Evolutionary conservation across 163 green algal species (phyloP).

Genomic region (Scenedesmus sp.): DNA sequence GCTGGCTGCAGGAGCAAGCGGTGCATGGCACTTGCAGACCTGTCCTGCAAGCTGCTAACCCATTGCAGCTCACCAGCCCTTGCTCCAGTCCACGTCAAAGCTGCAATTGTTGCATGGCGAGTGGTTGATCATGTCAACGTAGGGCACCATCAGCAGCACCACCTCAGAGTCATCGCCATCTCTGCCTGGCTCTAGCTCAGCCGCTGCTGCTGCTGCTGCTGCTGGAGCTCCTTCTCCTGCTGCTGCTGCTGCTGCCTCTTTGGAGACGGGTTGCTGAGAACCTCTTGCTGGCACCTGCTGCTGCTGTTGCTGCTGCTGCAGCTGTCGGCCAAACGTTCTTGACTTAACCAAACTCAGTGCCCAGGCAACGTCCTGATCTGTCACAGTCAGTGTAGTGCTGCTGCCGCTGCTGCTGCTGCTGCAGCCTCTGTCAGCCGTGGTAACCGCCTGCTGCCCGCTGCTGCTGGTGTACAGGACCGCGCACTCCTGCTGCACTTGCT

Average conservation of each 20-base stretch:
- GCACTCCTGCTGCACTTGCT: constrained; percentile 16
- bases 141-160: constrained; percentile 50
- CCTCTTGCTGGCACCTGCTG: background rate
- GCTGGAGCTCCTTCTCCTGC: background rate
- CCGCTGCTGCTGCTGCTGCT: constrained; percentile 4
- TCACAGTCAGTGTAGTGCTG: no score
- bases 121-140: constrained; percentile 49
- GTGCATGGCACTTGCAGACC: no score
- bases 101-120: constrained; percentile 1
- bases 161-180: constrained; percentile 12
- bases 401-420: constrained; percentile 6
- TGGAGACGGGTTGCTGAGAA: no score
- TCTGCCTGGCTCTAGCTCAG: constrained; percentile 9
- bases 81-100: background rate
- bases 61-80: background rate
- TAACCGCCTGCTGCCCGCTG: background rate
- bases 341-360: constrained; percentile 49
- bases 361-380: background rate
- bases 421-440: background rate
- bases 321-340: constrained; percentile 3
- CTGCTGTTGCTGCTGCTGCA: background rate
- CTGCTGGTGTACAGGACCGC: background rate
- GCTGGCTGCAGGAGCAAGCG: no score
- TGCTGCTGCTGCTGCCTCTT: background rate
- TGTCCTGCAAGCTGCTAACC: background rate